These are phyloP conservation scores for Cryptosporidium andersoni DNA, from an alignment of 169 alveolate species.

Conservation along the genomic window DNA sequence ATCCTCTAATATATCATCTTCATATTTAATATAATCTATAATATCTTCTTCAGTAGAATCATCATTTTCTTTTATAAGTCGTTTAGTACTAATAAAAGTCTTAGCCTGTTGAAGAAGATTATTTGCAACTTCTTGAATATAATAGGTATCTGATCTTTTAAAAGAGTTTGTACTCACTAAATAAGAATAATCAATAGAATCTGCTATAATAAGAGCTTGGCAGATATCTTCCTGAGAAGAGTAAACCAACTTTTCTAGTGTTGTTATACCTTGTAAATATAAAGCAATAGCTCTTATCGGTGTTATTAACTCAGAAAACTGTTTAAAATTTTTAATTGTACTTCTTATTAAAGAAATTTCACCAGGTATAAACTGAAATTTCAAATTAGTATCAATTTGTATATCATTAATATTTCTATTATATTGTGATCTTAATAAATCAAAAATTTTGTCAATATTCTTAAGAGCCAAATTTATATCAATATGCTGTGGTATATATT, in stretches of 20 bases:
- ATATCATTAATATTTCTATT: not conserved
- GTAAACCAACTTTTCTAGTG: constrained; percentile 15
- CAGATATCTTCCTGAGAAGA: constrained; percentile 4
- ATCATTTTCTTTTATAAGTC: no score
- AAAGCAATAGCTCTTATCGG: constrained; percentile 51
- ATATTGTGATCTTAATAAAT: not conserved
- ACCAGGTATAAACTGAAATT: not conserved
- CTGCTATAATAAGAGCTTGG: no score
- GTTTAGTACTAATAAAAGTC: no score
- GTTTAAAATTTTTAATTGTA: not conserved
- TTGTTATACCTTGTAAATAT: constrained; percentile 43
- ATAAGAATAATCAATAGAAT: no score
- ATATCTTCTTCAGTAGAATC: no score
- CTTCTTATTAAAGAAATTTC: constrained; percentile 11
- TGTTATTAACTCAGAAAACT: constrained; percentile 12
- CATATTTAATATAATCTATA: no score
- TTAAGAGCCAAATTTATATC: constrained; percentile 9
- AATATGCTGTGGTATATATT: constrained; percentile 8
- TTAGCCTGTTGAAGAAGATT: no score
- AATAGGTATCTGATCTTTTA: no score
- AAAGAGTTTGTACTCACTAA: no score
- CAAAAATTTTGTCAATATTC: constrained; percentile 22
- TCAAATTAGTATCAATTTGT: not conserved
- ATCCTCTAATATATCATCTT: no score
- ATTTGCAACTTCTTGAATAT: no score